Percentiles rank a stretch among this genome's conserved stretches.
Evolutionary conservation across 192 early-diverging fungal genomes (phyloP).

Genomic region (Coemansia guatemalensis): DNA sequence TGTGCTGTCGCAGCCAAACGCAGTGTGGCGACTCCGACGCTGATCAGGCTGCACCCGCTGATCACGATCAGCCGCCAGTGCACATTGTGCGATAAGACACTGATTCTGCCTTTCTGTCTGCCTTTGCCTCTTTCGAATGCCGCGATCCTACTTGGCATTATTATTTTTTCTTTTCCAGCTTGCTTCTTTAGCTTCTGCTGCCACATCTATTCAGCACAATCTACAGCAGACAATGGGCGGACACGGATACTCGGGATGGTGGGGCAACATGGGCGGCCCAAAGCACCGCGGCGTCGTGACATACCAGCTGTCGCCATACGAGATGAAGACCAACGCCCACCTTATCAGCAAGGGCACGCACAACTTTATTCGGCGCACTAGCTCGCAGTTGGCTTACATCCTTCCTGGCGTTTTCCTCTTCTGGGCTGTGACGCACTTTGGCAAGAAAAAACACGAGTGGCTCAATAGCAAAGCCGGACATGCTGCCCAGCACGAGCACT

Average conservation of each 20-base stretch:
- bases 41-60: no score
- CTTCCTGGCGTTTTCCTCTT: conserved; percentile 41
- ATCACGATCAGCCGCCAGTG: no score
- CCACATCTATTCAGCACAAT: no score
- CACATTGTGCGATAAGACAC: no score
- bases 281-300: conserved; percentile 50
- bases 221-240: conserved; percentile 25
- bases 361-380: conserved; percentile 49
- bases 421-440: conserved; percentile 39
- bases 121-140: no score
- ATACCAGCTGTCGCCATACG: conserved; percentile 49
- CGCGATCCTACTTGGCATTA: no score
- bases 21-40: no score
- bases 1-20: no score
- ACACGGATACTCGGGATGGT: conserved; percentile 49
- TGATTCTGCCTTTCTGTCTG: no score
- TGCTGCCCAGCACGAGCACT: conserved; percentile 27
- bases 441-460: conserved; percentile 45
- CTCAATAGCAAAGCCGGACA: conserved; percentile 47
- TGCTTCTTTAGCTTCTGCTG: no score
- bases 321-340: conserved; percentile 50
- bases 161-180: no score
- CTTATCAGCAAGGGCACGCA: conserved; percentile 48
- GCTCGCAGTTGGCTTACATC: conserved; percentile 39
- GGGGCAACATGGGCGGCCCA: conserved; percentile 47